A percentile compares a stretch with the other conserved stretches of the same genome.
Evolutionary conservation across 2,329 filamentous ascomycete species (phyloP).

Genomic region (Talaromyces marneffei): DNA sequence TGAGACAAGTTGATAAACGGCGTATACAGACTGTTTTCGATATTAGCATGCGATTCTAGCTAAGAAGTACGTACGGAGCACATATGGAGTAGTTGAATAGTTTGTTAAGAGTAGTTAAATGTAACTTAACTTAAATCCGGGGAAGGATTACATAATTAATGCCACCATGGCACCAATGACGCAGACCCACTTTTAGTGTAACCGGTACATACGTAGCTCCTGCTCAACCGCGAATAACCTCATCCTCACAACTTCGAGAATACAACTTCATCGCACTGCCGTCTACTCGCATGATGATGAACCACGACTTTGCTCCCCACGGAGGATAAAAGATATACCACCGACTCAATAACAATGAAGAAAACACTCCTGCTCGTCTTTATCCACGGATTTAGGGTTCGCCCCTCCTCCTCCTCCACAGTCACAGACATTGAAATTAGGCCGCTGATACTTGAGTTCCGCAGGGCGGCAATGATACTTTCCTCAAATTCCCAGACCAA

Average conservation of each 20-base stretch:
- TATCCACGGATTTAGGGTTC: constrained; percentile 46
- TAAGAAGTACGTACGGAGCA: no score
- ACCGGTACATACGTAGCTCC: not conserved
- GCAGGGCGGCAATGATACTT: constrained; percentile 47
- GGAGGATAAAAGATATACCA: constrained; percentile 2
- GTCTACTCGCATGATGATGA: not conserved
- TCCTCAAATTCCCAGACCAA: constrained; percentile 42
- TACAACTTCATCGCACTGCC: not conserved
- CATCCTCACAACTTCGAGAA: not conserved
- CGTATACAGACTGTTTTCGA: not conserved
- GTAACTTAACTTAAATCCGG: no score
- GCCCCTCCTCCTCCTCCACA: not conserved
- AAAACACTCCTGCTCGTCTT: constrained; percentile 45
- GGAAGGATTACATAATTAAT: constrained; percentile 6
- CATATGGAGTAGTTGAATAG: no score
- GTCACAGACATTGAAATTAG: no score
- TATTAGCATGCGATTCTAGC: no score
- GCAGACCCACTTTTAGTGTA: not conserved
- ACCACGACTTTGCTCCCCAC: not conserved
- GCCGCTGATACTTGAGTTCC: not conserved
- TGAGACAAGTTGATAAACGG: not conserved
- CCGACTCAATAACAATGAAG: constrained; percentile 30
- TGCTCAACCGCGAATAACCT: not conserved
- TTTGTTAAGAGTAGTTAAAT: no score
- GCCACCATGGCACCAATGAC: not conserved